Evolutionary conservation across 2,329 filamentous ascomycete species (phyloP).

Genomic region (Fusarium zealandicum): DNA sequence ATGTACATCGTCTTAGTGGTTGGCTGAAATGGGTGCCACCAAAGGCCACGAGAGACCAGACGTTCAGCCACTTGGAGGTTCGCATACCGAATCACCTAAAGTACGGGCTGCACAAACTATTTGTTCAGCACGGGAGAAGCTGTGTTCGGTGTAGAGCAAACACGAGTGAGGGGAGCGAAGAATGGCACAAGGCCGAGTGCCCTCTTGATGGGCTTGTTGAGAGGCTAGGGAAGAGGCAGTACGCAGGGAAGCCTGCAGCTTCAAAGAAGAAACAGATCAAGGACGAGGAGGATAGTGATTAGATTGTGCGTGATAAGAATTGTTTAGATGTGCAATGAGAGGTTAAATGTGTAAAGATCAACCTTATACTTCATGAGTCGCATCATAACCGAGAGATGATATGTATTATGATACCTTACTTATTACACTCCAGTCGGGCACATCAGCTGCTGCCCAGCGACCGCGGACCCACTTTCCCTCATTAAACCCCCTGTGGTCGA

Average conservation of each 20-base stretch:
- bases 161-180: slow-evolving; percentile 40
- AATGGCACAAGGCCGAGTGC: slow-evolving; percentile 35
- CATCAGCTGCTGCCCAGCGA: slow-evolving; percentile 16
- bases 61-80: slow-evolving; percentile 40
- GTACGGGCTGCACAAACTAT: slow-evolving; percentile 40
- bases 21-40: slow-evolving; percentile 41
- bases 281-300: slow-evolving; percentile 25
- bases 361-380: too few species aligned
- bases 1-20: slow-evolving; percentile 38
- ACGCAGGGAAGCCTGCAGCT: slow-evolving; percentile 19
- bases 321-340: neutral
- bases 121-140: slow-evolving; percentile 38
- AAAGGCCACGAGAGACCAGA: slow-evolving; percentile 38
- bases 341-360: too few species aligned
- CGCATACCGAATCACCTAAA: slow-evolving; percentile 39
- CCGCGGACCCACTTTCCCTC: slow-evolving; percentile 24
- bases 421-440: too few species aligned
- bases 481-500: slow-evolving; percentile 40
- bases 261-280: slow-evolving; percentile 27
- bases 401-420: too few species aligned
- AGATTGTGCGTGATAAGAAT: neutral
- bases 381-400: too few species aligned
- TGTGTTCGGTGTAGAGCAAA: slow-evolving; percentile 40
- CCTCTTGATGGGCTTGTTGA: slow-evolving; percentile 38
- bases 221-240: slow-evolving; percentile 35